Evolutionary conservation across 768 basidiomycete genomes (phyloP), one percentile per base, ranked within the genome.

Genomic region (Termitomyces sp.): DNA sequence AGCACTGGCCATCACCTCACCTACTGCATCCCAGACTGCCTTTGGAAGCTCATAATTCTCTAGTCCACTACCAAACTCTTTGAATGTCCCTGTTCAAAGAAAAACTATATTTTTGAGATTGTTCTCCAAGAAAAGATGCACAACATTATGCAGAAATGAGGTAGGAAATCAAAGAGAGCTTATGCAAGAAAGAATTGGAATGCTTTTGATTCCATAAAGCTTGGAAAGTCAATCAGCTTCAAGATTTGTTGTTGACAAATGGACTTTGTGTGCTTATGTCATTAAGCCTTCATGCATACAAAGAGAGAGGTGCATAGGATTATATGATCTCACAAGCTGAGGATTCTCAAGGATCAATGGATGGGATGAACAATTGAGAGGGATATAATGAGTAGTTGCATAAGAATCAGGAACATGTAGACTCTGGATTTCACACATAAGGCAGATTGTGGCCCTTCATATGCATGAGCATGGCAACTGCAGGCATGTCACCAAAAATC

Each of bases 101-200:
- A 59, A 39, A 13, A 80, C 60, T 5, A 82, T 68, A 43, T 73
- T 76, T 20, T 64, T 64, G 32, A 76, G 48, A 3, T 76, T 49
- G 54, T 81, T 81, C 57, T 80, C 76, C 6, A 26, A 59, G 9
- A 81, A 61, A 0, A 78, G 67, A 49, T 83, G 79, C 76, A 82
- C 81, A 64, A 80, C 78, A 45, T 82, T 79, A 58, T 71, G 73
- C 0, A 78, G 80, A 34, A 79, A 74, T 0, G 73, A 74, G 1
- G 7, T 1, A 2, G 80, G 72, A 62, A 79, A 75, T 2, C 57
- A 57, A 8, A 78, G 60, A 0, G 75, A 76, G 1, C 60, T 45
- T 1, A 79, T 67, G 12, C 46, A n/a, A 0, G 62, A 56, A 9
- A 79, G 69, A 0, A 74, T n/a, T 1, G 76, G 67, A 14, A 70